Evolutionary conservation across 2,329 filamentous ascomycete genomes (phyloP).

Genomic region (Phaeophleospora eucalypticola): DNA sequence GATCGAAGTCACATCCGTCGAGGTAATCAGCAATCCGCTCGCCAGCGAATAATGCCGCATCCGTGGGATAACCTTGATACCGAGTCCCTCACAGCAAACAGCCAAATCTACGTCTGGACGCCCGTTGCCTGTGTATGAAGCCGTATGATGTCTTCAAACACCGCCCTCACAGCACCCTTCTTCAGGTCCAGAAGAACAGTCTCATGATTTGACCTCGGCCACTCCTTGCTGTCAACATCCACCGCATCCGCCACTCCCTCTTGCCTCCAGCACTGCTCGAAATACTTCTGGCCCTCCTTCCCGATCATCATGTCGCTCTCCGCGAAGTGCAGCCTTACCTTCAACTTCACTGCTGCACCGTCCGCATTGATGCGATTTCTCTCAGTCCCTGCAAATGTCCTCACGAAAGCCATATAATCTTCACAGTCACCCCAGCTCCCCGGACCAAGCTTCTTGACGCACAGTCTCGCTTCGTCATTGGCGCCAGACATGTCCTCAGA

Average conservation of each 20-base stretch:
- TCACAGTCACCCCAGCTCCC: slow-evolving; percentile 33
- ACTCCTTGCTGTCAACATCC: slow-evolving; percentile 31
- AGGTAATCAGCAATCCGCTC: too few relatives aligned
- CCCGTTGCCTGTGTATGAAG: background rate
- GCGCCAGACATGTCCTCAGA: slow-evolving; percentile 34
- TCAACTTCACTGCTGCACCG: slow-evolving; percentile 18
- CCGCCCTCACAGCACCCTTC: slow-evolving; percentile 21
- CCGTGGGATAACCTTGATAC: too few relatives aligned
- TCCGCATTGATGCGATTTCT: slow-evolving; percentile 8
- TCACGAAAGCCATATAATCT: slow-evolving; percentile 33
- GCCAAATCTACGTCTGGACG: too few relatives aligned
- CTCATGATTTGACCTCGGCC: slow-evolving; percentile 41
- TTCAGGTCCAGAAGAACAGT: slow-evolving; percentile 22
- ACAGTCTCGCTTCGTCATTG: slow-evolving; percentile 39
- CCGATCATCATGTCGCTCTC: slow-evolving; percentile 43
- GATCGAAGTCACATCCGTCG: too few relatives aligned
- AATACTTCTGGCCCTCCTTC: slow-evolving; percentile 40
- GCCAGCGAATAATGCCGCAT: too few relatives aligned
- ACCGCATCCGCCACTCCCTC: slow-evolving; percentile 29
- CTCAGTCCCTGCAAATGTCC: slow-evolving; percentile 17
- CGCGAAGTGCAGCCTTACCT: slow-evolving; percentile 35
- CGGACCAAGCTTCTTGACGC: slow-evolving; percentile 17
- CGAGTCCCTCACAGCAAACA: too few relatives aligned
- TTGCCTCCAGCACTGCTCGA: slow-evolving; percentile 40
- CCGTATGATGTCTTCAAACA: slow-evolving; percentile 19